Conservation (phyloP, 2,329 filamentous ascomycete species). For the Pyrenochaeta sp. region DNA sequence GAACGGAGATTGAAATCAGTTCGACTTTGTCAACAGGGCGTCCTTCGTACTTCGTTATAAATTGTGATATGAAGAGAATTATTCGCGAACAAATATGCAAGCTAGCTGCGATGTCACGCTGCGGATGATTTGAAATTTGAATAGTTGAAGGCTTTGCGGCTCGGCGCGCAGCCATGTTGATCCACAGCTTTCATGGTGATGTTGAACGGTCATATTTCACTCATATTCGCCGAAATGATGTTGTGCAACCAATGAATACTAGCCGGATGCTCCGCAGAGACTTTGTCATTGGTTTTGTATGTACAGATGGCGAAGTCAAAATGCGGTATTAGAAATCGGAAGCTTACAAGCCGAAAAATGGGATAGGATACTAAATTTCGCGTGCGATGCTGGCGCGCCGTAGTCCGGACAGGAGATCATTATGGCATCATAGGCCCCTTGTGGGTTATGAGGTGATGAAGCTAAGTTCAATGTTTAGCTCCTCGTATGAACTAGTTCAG, state of each 20-base stretch:
- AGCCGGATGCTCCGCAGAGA: neutral
- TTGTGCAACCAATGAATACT: constrained; percentile 15
- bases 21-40: no score
- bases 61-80: neutral
- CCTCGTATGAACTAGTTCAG: neutral
- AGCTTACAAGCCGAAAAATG: constrained; percentile 7
- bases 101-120: constrained; percentile 4
- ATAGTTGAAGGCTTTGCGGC: neutral
- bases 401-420: constrained; percentile 1
- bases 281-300: neutral
- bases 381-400: constrained; percentile 1
- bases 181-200: constrained; percentile 4
- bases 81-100: neutral
- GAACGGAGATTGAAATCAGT: neutral
- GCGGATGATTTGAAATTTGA: neutral
- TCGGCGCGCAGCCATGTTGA: neutral
- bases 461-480: neutral
- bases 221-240: constrained; percentile 2
- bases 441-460: constrained; percentile 1
- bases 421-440: constrained; percentile 3
- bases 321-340: neutral
- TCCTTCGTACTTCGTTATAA: neutral
- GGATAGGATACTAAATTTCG: constrained; percentile 1
- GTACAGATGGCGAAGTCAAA: neutral
- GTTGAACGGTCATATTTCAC: constrained; percentile 1